Base-by-base conservation (phyloP, 169 alveolate species). In the Plasmodium billcollinsi region DNA sequence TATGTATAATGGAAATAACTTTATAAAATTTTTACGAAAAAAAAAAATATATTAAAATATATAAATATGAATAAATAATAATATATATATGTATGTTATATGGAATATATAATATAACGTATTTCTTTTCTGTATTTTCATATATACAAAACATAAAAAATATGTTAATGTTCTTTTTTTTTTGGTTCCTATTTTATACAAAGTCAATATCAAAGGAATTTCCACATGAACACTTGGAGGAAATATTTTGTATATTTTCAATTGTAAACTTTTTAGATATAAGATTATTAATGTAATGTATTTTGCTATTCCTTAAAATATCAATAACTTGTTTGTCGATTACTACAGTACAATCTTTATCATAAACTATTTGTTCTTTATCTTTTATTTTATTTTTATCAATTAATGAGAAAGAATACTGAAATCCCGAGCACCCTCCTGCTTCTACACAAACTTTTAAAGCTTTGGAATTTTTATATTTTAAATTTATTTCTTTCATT, bases 361-460 rank as follows among this genome's bases (percentile, higher is more conserved):
- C 92, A 70, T 83, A 66, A 45, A 88, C 94, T 54, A 86, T 88
- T 49, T 91, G 52, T 33, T 90, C 89, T 59, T 90, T 89, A 70
- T 69, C 74, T 47, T 56, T 56, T 59, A 71, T 91, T 20, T 91
- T 43, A 29, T 59, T 54, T 66, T 88, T 72, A 24, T 93, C 93
- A 18, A 83, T 91, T 29, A 94, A 70, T 43, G 91, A 70, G 61
- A 94, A 94, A 43, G 91, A 76, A 24, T 94, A 94, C 74, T 94
- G 95, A 85, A 94, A 94, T 2, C 96, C 96, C 15, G 96, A 94
- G 61, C 96, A 94, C 9, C 96, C 96, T 8, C 96, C 96, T 33
- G 95, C 95, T 49, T 94, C 90, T 4, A 94, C 94, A 15, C 78
- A 74, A 11, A 94, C 69, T 39, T 86, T 88, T 56, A 94, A 86